These are phyloP conservation scores for Lithospermum erythrorhizon DNA, from an alignment of 257 asterid genomes.

Conservation along the genomic window DNA sequence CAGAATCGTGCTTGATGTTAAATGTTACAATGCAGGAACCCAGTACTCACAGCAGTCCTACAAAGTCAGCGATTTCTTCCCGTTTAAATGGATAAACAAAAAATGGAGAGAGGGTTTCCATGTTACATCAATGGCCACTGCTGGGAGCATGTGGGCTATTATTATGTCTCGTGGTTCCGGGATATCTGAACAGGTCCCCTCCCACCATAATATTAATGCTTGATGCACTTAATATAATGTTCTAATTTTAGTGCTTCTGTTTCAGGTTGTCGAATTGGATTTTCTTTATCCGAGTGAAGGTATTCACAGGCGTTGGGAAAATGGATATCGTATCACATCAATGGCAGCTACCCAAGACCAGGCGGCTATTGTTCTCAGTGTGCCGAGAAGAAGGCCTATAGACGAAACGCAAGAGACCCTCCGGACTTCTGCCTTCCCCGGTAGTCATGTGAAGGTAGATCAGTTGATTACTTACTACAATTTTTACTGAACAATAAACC, in stretches of 20 bases:
- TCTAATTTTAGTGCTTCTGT: constrained; percentile 2
- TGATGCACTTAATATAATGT: not conserved
- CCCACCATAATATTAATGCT: not conserved
- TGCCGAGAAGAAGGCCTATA: constrained; percentile 37
- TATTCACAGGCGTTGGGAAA: constrained; percentile 58
- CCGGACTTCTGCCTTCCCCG: constrained; percentile 52
- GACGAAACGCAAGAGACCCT: constrained; percentile 58
- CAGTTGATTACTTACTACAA: not conserved
- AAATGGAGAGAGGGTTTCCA: constrained; percentile 68
- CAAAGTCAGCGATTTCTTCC: constrained; percentile 62
- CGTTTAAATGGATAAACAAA: constrained; percentile 64
- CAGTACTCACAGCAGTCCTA: constrained; percentile 54
- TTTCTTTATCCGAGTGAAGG: constrained; percentile 78
- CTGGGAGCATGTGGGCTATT: constrained; percentile 57
- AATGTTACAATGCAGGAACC: constrained; percentile 25
- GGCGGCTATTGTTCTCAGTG: constrained; percentile 56
- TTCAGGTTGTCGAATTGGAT: constrained; percentile 64
- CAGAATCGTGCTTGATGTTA: too few relatives aligned
- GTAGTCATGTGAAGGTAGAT: constrained; percentile 45
- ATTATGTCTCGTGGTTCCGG: constrained; percentile 76
- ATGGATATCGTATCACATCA: constrained; percentile 59
- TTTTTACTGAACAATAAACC: too few relatives aligned
- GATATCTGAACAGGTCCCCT: constrained; percentile 44
- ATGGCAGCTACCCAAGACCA: constrained; percentile 62
- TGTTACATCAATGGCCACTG: constrained; percentile 69